phyloP scores from a whole-genome alignment of 2,329 filamentous ascomycete species.

The Xylariaceae sp. region DNA sequence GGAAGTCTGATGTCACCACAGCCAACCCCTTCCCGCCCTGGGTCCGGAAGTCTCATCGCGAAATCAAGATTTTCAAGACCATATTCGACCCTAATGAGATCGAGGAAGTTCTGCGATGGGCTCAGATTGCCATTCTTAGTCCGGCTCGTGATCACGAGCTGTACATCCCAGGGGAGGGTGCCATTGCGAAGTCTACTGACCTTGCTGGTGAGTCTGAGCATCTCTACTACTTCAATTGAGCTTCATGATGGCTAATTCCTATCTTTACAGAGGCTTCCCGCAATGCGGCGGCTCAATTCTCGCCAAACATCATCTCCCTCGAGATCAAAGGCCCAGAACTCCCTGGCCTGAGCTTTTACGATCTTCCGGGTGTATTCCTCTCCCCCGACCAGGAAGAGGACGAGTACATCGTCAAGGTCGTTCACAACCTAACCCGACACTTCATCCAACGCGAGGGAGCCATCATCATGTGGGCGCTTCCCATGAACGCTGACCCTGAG shows the following conservation, averaged over 20 bases:
- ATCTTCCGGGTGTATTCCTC: constrained; percentile 77
- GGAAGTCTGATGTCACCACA: constrained; percentile 43
- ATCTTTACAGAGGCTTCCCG: constrained; percentile 32
- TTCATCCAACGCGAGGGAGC: constrained; percentile 67
- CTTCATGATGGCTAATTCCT: background rate
- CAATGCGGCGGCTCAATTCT: constrained; percentile 16
- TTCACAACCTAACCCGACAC: constrained; percentile 62
- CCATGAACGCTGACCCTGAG: constrained; percentile 73
- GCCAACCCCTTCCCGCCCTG: constrained; percentile 60
- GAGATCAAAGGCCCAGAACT: constrained; percentile 68
- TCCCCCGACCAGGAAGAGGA: constrained; percentile 60
- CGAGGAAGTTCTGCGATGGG: constrained; percentile 63
- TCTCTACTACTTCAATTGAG: background rate
- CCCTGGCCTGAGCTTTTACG: constrained; percentile 74
- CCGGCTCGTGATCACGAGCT: constrained; percentile 49
- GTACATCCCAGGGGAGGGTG: constrained; percentile 49
- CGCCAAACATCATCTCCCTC: constrained; percentile 70
- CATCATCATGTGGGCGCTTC: constrained; percentile 70
- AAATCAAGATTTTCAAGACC: constrained; percentile 56
- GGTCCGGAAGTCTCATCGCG: constrained; percentile 43
- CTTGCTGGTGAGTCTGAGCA: constrained; percentile 28
- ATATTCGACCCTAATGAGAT: constrained; percentile 58
- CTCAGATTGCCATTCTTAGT: constrained; percentile 72
- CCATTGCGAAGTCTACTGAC: constrained; percentile 36
- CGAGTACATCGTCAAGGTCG: constrained; percentile 63